Base-by-base conservation (phyloP, 306 rosid genomes). In the Phaseolus lunatus region DNA sequence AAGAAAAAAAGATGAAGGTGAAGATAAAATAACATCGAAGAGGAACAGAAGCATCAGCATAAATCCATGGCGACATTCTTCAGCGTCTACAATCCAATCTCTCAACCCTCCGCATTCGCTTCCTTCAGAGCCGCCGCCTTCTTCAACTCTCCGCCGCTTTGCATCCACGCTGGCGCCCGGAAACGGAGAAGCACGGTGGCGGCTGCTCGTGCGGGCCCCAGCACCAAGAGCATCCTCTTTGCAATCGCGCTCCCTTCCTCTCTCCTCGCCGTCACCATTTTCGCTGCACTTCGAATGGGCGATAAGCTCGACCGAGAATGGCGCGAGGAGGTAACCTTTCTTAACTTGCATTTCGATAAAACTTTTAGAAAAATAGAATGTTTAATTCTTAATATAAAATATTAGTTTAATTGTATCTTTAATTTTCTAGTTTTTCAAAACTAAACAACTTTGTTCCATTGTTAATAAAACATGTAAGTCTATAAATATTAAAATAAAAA, bases 231-330 rank as follows among this genome's bases (percentile, higher is more conserved):
- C 87, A 78, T 72, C 75, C 19, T 86, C 41, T 86, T 93, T 72
- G 96, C 97, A 14, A 81, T 93, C 63, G 82, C 86, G 0, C 80
- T 91, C 29, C 97, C 98, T 0, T 29, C 90, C 19, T 88, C 97
- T 49, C 97, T 93, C 19, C 78, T 93, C 39, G 84, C 76, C n/a
- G 26, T 83, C 84, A 93, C 98, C 2, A 83, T 85, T 52, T 74
- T 88, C 54, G 72, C 97, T 18, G 85, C 98, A 3, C 77, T 87
- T 41, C 81, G 82, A 79, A 84, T 93, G 13, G 89, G 86, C 12
- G 83, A 89, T 5, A 87, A 86, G 73, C 97, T 93, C 67, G 97
- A 93, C 84, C 69, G 66, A 48, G 87, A 90, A 3, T 93, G 78
- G 76, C 87, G 86, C 5, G 94, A 91, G 74, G 98, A 89, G 94